Conservation (phyloP, 1,284 basidiomycete genomes). For the Chalciporus sp. region DNA sequence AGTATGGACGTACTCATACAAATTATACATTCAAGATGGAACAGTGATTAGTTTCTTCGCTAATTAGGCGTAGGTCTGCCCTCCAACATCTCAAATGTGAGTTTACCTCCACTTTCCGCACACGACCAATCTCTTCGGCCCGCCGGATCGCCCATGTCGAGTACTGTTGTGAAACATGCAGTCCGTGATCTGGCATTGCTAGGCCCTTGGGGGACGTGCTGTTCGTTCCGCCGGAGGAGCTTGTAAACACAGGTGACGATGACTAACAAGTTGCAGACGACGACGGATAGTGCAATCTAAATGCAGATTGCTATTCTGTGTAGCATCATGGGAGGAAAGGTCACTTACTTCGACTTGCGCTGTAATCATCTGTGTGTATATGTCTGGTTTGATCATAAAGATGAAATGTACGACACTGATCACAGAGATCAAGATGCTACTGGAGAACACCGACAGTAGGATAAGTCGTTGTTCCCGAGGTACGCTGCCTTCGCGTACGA, state of each 20-base stretch:
- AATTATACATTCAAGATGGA: background rate
- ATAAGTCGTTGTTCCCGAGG: slow-evolving; percentile 9
- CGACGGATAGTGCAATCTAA: slow-evolving; percentile 12
- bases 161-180: slow-evolving; percentile 10
- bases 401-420: slow-evolving; percentile 10
- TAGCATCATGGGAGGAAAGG: background rate
- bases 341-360: slow-evolving; percentile 6
- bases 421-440: slow-evolving; percentile 11
- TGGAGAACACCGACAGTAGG: slow-evolving; percentile 14
- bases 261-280: slow-evolving; percentile 14
- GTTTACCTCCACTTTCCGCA: background rate
- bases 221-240: background rate
- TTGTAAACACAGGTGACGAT: slow-evolving; percentile 15
- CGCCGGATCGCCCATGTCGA: background rate
- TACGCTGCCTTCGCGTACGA: slow-evolving; percentile 12
- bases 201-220: background rate
- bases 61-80: too few relatives aligned
- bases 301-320: background rate
- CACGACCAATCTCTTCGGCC: background rate
- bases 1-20: background rate
- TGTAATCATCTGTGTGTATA: slow-evolving; percentile 2
- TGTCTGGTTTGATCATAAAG: slow-evolving; percentile 2
- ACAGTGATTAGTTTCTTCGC: too few relatives aligned
- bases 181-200: background rate
- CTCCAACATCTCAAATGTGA: background rate